Conservation (phyloP, 2,329 filamentous ascomycete genomes). For the Ophiognomonia clavigignenti-juglandacearum region DNA sequence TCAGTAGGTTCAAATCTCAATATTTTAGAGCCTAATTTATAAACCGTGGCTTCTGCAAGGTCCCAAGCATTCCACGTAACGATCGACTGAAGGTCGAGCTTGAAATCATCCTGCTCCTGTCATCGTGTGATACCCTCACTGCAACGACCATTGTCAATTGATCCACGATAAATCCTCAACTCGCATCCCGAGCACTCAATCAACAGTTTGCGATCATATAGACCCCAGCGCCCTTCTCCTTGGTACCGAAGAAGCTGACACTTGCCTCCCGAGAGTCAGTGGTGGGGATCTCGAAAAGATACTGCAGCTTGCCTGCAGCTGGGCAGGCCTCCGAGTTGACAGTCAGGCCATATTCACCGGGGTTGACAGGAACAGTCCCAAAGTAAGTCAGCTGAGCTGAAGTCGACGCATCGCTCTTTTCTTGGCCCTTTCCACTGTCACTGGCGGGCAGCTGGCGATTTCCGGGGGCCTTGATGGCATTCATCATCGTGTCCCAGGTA, state of each 20-base stretch:
- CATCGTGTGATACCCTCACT: too few species aligned
- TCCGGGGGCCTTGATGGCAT: slow-evolving; percentile 3
- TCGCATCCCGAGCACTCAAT: neutral
- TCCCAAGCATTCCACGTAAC: too few species aligned
- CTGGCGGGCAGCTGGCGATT: neutral
- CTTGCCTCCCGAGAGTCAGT: slow-evolving; percentile 14
- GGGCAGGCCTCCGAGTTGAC: slow-evolving; percentile 15
- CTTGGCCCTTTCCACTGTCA: neutral
- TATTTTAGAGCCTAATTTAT: too few species aligned
- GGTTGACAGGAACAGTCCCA: slow-evolving; percentile 12
- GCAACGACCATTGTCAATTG: too few species aligned
- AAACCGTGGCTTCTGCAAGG: too few species aligned
- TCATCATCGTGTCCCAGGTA: slow-evolving; percentile 15
- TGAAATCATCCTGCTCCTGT: too few species aligned
- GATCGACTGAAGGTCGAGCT: too few species aligned
- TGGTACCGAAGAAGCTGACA: slow-evolving; percentile 9
- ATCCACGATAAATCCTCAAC: too few species aligned
- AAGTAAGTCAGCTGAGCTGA: slow-evolving; percentile 10
- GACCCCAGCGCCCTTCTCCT: slow-evolving; percentile 9
- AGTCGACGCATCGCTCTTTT: neutral
- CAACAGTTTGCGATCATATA: slow-evolving; percentile 15
- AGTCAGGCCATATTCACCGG: slow-evolving; percentile 14
- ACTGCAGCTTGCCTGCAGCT: neutral
- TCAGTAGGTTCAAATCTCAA: too few species aligned
- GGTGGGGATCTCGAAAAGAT: slow-evolving; percentile 14